These are phyloP conservation scores for Crithidia acanthocephali DNA, from an alignment of 208 protist species.

Conservation along the genomic window DNA sequence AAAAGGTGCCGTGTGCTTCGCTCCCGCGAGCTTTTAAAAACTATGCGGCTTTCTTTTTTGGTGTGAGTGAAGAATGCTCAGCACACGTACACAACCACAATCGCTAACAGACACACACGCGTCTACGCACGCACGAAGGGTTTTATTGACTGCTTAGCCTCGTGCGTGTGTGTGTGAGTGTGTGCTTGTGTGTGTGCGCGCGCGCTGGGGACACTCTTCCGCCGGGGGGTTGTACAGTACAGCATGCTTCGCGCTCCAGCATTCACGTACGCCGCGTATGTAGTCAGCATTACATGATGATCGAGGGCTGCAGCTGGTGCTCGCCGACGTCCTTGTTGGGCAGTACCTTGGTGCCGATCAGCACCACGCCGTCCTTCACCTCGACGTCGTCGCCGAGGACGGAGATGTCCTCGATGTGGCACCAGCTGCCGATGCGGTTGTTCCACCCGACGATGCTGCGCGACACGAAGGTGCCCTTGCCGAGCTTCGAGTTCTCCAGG, in stretches of 20 bases:
- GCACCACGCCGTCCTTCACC: conserved; percentile 89
- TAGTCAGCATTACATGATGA: conserved; percentile 90
- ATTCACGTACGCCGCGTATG: neutral
- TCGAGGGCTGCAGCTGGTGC: conserved; percentile 82
- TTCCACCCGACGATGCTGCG: conserved; percentile 97
- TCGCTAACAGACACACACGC: conserved; percentile 4
- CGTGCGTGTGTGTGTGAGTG: neutral
- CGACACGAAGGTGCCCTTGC: conserved; percentile 81
- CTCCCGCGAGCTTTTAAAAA: neutral
- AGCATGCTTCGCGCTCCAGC: neutral
- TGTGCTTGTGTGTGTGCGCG: neutral
- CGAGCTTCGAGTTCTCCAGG: conserved; percentile 83
- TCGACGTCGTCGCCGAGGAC: conserved; percentile 97
- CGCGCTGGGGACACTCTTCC: neutral
- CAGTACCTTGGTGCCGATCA: conserved; percentile 94
- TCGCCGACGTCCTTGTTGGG: conserved; percentile 95
- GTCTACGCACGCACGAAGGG: neutral
- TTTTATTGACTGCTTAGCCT: too few relatives aligned
- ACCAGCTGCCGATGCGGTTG: conserved; percentile 92
- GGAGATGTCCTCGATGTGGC: conserved; percentile 93
- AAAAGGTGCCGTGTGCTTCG: neutral
- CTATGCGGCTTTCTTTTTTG: neutral
- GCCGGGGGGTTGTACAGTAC: neutral
- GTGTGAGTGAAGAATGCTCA: neutral
- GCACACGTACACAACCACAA: neutral